These are phyloP conservation scores for Eimeria maxima DNA, from an alignment of 169 alveolate genomes.

Conservation along the genomic window DNA sequence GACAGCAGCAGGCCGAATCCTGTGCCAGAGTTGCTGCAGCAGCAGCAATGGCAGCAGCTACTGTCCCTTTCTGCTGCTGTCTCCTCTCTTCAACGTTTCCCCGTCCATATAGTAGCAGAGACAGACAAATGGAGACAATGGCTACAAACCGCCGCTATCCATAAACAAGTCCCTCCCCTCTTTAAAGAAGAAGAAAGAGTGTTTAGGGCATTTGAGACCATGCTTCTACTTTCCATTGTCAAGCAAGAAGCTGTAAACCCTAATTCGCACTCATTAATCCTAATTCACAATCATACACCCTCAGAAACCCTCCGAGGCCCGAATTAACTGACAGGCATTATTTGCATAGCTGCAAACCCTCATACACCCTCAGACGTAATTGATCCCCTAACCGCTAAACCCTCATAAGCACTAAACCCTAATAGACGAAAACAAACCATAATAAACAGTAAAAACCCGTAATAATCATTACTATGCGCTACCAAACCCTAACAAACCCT, in stretches of 20 bases:
- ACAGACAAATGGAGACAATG: not conserved
- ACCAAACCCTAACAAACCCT: too few species aligned
- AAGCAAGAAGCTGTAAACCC: not conserved
- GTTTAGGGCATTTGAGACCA: not conserved
- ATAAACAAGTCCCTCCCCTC: not conserved
- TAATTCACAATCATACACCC: not conserved
- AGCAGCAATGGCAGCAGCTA: constrained; percentile 21
- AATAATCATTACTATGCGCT: too few species aligned
- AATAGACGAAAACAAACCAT: too few species aligned
- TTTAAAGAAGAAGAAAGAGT: not conserved
- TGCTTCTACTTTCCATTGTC: not conserved
- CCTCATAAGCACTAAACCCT: constrained; percentile 8
- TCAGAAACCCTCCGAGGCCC: not conserved
- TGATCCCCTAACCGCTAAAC: constrained; percentile 18
- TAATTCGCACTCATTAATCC: not conserved
- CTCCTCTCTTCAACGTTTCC: not conserved
- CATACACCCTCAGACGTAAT: not conserved
- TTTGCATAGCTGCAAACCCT: too few species aligned
- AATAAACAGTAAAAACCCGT: too few species aligned
- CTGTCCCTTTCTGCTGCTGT: not conserved
- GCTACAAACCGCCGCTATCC: not conserved
- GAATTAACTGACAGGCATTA: too few species aligned
- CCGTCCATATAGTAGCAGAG: not conserved
- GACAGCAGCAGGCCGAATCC: not conserved
- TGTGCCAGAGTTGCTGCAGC: not conserved